Conservation (phyloP, 108 stramenopile genomes). For the Cyclotella kingstonii region DNA sequence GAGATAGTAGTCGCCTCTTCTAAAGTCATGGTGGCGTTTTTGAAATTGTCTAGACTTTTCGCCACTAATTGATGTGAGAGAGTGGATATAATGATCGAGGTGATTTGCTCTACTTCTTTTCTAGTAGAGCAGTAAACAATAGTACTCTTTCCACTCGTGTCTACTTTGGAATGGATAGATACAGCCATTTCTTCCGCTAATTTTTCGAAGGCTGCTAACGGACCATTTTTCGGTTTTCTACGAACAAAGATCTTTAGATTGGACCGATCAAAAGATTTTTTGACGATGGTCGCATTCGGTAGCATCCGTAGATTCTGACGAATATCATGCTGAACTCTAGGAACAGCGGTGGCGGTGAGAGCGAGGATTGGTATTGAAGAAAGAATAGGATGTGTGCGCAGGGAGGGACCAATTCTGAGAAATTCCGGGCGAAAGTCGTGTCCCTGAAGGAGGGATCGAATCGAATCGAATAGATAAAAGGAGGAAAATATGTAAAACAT, state of each 20-base stretch:
- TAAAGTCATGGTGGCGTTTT: slow-evolving; percentile 7
- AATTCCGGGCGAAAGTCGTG: slow-evolving; percentile 89
- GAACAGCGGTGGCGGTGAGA: slow-evolving; percentile 94
- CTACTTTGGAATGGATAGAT: slow-evolving; percentile 4
- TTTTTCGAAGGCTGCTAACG: slow-evolving; percentile 30
- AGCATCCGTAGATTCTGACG: slow-evolving; percentile 53
- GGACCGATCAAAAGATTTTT: slow-evolving; percentile 82
- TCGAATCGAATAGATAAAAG: not conserved
- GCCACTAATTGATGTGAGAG: slow-evolving; percentile 18
- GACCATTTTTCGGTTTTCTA: slow-evolving; percentile 54
- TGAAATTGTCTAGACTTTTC: slow-evolving; percentile 3
- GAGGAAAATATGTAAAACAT: not conserved
- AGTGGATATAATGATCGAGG: slow-evolving; percentile 5
- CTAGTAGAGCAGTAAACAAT: slow-evolving; percentile 81
- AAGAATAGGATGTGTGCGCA: slow-evolving; percentile 51
- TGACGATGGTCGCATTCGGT: slow-evolving; percentile 44
- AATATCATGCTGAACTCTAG: slow-evolving; percentile 77
- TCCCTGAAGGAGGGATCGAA: too few species aligned
- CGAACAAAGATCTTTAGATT: slow-evolving; percentile 82
- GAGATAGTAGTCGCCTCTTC: slow-evolving; percentile 18
- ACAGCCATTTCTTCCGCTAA: slow-evolving; percentile 44
- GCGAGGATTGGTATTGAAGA: slow-evolving; percentile 75
- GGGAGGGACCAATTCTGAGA: slow-evolving; percentile 51
- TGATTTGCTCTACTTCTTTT: slow-evolving; percentile 50
- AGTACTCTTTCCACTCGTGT: slow-evolving; percentile 43